These are phyloP conservation scores for Pleurotus salmoneostramineus DNA, from an alignment of 768 basidiomycete genomes.

Conservation along the genomic window DNA sequence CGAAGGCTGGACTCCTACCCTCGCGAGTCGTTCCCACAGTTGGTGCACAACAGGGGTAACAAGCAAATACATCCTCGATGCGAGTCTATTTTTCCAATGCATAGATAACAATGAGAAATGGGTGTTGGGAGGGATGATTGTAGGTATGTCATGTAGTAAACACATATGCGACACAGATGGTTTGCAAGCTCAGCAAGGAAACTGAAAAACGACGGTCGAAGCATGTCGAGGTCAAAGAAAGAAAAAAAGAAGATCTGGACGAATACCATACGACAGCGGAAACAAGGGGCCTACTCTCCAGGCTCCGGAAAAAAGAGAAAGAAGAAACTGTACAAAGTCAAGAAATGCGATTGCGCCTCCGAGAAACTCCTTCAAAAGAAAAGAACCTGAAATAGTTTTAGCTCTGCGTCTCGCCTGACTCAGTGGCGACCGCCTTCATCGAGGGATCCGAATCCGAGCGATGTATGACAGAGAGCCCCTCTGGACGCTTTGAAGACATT, in stretches of 20 bases:
- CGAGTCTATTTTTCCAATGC: neutral
- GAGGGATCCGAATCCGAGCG: constrained; percentile 6
- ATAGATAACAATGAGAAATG: neutral
- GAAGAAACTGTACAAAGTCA: too few species aligned
- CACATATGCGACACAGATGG: neutral
- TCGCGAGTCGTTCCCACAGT: neutral
- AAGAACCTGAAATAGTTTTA: too few species aligned
- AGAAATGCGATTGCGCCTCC: too few species aligned
- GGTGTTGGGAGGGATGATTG: neutral
- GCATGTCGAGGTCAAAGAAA: too few species aligned
- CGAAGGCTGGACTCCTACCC: neutral
- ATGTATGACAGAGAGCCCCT: neutral
- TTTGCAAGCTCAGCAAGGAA: neutral
- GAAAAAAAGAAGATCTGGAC: too few species aligned
- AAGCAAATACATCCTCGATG: neutral
- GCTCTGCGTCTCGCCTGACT: neutral
- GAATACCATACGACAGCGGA: too few species aligned
- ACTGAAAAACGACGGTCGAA: neutral
- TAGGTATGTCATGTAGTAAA: neutral
- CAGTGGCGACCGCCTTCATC: neutral
- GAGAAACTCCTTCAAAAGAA: too few species aligned
- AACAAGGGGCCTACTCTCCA: too few species aligned
- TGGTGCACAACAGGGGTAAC: too few species aligned
- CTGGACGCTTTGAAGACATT: neutral
- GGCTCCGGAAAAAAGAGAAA: too few species aligned